A percentile compares a stretch with the other conserved stretches of the same genome.
phyloP scores from a whole-genome alignment of 345 rosid species.

The Corchorus capsularis region DNA sequence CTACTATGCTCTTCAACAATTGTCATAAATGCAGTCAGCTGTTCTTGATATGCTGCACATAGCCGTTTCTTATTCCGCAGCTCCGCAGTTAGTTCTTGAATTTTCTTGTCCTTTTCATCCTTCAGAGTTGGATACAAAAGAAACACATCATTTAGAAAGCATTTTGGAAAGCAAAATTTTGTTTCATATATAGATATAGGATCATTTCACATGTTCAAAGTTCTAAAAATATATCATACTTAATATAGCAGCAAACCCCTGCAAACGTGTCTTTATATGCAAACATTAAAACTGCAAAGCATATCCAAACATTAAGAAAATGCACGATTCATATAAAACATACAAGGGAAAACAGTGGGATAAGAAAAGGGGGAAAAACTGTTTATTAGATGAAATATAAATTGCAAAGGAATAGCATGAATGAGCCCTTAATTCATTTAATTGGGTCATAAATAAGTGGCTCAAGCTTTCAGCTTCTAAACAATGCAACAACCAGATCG shows the following conservation, averaged over 20 bases:
- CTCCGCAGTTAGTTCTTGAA: conserved; percentile 69
- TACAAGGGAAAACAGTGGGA: not conserved
- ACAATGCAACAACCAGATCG: not conserved
- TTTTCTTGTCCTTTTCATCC: conserved; percentile 70
- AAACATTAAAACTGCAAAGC: not conserved
- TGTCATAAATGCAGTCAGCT: conserved; percentile 55
- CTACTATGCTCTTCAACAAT: conserved; percentile 60
- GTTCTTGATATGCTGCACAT: conserved; percentile 66
- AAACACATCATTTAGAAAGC: conserved; percentile 3
- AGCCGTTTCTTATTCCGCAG: conserved; percentile 65
- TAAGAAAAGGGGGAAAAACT: not conserved
- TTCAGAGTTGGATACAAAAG: conserved; percentile 7
- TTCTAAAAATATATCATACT: not conserved
- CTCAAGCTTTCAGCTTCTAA: not conserved
- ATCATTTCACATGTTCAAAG: not conserved
- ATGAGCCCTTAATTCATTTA: not conserved
- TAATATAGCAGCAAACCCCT: not conserved
- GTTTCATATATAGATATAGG: not conserved
- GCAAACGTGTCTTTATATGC: not conserved
- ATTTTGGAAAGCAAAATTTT: not conserved
- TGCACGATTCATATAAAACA: not conserved
- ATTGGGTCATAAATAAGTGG: not conserved
- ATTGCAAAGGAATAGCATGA: not conserved
- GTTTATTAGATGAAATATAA: not conserved
- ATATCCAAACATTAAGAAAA: too few species aligned